Evolutionary conservation across 257 asterid genomes (phyloP).

Genomic region (Apocynum venetum): DNA sequence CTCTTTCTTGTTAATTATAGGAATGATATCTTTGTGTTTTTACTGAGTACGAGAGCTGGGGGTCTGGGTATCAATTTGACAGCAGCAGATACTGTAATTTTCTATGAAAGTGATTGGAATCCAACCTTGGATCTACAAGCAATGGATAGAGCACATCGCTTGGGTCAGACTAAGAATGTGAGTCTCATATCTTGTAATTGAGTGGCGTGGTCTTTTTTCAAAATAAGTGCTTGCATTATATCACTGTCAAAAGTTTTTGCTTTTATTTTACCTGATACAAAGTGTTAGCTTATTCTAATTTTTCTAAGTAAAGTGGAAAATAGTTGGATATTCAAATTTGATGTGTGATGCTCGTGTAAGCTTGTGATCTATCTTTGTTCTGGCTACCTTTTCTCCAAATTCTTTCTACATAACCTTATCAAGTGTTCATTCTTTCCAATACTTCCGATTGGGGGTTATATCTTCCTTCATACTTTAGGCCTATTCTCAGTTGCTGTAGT

Average conservation of each 20-base stretch:
- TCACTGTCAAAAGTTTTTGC: no score
- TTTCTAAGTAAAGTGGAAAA: neutral
- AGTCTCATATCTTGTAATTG: conserved; percentile 25
- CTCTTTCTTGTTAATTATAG: conserved; percentile 29
- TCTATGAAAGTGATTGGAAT: conserved; percentile 99
- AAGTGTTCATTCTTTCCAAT: no score
- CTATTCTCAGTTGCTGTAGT: no score
- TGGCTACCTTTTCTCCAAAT: neutral
- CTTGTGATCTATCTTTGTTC: neutral
- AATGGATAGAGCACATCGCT: conserved; percentile 97
- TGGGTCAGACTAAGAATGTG: conserved; percentile 94
- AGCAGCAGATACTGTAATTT: conserved; percentile 96
- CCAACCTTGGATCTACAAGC: conserved; percentile 98
- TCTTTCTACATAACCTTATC: neutral
- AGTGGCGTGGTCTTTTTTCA: neutral
- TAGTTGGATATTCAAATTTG: neutral
- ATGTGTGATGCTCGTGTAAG: neutral
- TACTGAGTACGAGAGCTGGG: conserved; percentile 98
- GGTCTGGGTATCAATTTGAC: conserved; percentile 98
- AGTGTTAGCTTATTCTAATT: neutral
- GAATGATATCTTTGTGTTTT: conserved; percentile 88
- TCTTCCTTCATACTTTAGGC: no score
- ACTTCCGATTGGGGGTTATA: no score
- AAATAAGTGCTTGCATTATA: neutral
- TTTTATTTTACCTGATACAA: neutral